Conservation (phyloP, 306 rosid genomes). For the Vicia villosa region DNA sequence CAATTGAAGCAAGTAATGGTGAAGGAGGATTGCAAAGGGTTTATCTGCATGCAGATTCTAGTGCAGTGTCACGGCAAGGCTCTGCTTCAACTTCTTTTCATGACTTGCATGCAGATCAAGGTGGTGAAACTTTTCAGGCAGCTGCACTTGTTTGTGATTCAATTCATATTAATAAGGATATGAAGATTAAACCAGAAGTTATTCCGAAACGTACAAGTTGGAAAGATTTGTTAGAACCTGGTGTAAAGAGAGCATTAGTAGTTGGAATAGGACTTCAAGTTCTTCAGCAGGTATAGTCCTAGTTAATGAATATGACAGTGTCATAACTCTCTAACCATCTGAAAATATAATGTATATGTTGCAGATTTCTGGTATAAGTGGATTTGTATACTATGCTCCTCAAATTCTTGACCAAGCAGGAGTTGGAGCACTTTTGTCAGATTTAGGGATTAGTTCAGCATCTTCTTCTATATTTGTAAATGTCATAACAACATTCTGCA, state of each 20-base stretch:
- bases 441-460: constrained; percentile 44
- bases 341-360: constrained; percentile 8
- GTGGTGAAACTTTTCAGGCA: constrained; percentile 56
- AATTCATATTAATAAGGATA: constrained; percentile 50
- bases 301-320: too few relatives aligned
- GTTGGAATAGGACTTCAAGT: constrained; percentile 91
- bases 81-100: constrained; percentile 61
- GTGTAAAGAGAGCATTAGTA: constrained; percentile 78
- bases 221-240: constrained; percentile 74
- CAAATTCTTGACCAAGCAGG: constrained; percentile 65
- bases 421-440: constrained; percentile 56
- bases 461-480: constrained; percentile 59
- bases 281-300: constrained; percentile 81
- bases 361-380: constrained; percentile 72
- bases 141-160: constrained; percentile 81
- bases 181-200: constrained; percentile 46
- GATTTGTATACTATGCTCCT: constrained; percentile 68
- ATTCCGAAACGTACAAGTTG: constrained; percentile 51
- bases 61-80: constrained; percentile 47
- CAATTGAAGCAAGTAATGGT: constrained; percentile 48
- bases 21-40: constrained; percentile 71
- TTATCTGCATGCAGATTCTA: constrained; percentile 71
- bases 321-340: background rate
- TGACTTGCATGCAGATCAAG: constrained; percentile 44
- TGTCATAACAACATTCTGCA: constrained; percentile 51